Base-by-base conservation (phyloP, 2,329 filamentous ascomycete species). In the Xylariaceae sp. region DNA sequence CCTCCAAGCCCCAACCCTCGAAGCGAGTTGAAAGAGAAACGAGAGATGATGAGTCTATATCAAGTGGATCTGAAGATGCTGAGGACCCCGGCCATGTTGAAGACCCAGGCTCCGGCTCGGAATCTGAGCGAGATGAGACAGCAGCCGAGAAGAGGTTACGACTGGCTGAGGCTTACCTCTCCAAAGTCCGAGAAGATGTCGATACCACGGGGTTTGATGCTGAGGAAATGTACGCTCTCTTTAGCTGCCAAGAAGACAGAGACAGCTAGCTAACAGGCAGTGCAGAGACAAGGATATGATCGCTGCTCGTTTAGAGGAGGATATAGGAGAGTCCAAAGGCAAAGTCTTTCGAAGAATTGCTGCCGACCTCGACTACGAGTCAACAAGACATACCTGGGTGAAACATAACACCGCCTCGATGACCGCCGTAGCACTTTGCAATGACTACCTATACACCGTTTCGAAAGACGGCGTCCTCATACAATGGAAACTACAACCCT, bases 281-380 rank as follows among this genome's bases (percentile, higher is more conserved):
- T n/a, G 25, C 32, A 34, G 50, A 48, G 50, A 54, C 44, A 54
- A 54, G 48, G 93, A 98, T 63, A 72, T 96, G 57, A 91, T 98
- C 59, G 90, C 92, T 34, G 88, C 95, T 66, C 76, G 91, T 57
- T 72, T 98, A 58, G 48, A 92, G 67, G 89, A 96, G 68, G 93
- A 97, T 64, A 88, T 93, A 35, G 84, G 93, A 42, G 93, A 96
- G 69, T 81, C 82, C 45, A 96, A 96, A 70, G 93, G 93, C 47
- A 85, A 86, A 57, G 78, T 95, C 40, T 97, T 95, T 70, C 80
- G 89, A 41, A 80, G 82, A 64, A 79, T 98, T 56, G 86, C 87
- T 27, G 72, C 78, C 19, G 79, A 87, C 55, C 75, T 95, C 53
- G 80, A 84, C 51, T 86, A 94, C 63, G 72, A 72, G 40, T 70